Evolutionary conservation across 345 rosid genomes (phyloP).

Genomic region (Eucalyptus brandiana): DNA sequence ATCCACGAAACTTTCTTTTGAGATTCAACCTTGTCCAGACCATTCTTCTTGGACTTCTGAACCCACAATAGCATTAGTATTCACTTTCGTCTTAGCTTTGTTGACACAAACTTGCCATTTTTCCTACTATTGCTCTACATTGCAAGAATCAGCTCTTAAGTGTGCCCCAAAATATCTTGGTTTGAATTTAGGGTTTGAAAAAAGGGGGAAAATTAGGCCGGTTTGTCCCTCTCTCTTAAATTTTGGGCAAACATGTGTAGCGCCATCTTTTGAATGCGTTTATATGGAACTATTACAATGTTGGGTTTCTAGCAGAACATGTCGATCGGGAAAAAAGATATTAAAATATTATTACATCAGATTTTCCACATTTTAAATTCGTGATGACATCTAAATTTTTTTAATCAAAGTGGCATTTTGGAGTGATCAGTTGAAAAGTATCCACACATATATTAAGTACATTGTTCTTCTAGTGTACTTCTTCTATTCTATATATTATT

Average conservation of each 20-base stretch:
- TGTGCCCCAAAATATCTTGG: not conserved
- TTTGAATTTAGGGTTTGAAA: not conserved
- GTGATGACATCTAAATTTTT: too few relatives aligned
- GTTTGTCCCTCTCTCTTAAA: not conserved
- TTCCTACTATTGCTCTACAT: not conserved
- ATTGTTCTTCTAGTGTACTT: not conserved
- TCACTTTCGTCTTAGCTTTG: not conserved
- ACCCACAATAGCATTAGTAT: not conserved
- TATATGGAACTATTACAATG: not conserved
- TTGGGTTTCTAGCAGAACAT: rapidly evolving
- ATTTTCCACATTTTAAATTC: too few relatives aligned
- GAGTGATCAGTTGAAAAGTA: not conserved
- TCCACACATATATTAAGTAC: not conserved
- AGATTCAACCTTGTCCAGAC: rapidly evolving
- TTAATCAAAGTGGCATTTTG: not conserved
- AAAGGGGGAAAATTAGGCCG: rapidly evolving
- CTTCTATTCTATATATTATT: not conserved
- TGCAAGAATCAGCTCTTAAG: not conserved
- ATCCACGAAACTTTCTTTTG: not conserved
- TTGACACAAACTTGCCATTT: not conserved
- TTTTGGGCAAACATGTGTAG: not conserved
- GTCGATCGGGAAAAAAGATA: not conserved
- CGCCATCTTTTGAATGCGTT: not conserved
- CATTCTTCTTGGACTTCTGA: not conserved
- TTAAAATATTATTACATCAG: too few relatives aligned